Evolutionary conservation across 176 grass and related monocot species (phyloP), one percentile per base, ranked within the genome.

Genomic region (Chrysopogon serrulatus): DNA sequence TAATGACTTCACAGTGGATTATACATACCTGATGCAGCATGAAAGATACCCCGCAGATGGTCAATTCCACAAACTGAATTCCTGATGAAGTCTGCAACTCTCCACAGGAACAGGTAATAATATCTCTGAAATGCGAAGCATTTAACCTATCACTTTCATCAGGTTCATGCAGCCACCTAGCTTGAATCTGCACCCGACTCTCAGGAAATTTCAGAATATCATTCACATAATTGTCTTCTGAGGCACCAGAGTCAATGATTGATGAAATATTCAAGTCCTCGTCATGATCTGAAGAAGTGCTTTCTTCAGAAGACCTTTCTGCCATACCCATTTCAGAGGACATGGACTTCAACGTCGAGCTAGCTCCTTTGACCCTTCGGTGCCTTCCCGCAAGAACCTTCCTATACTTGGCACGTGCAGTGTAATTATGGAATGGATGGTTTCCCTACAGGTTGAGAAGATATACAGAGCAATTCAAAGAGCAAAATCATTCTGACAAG

Each of bases 351-450:
- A 80, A 33, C 16, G 15, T 39, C 18, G 36, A 61, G 54, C 39
- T 89, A 57, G 57, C 61, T 78, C 81, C 54, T 94, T 81, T 90
- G 6, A 47, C 86, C 64, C 12, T 85, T 66, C 19, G 63, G 32
- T 62, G 62, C 65, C 68, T 90, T 83, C 90, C 89, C 19, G 87
- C 43, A 42, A 87, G 42, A 31, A 85, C 83, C 87, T 96, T 94
- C 66, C 91, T 92, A 71, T 99, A 99, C 78, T 85, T 92, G 60
- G 90, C 91, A 78, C 96, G 83, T 66, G 87, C 85, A 31, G 93
- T 99, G 86, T 99, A 99, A 77, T 99, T 99, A 84, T 99, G 96
- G 84, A 99, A 98, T 71, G 93, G 89, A 83, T 96, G 84, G 42
- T 98, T 94, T 85, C 93, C 93, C 93, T 96, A 59, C 82, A 93